Evolutionary conservation across 352 stramenopile species (phyloP), one percentile per base, ranked within the genome.

Genomic region (Globisporangium nunn): DNA sequence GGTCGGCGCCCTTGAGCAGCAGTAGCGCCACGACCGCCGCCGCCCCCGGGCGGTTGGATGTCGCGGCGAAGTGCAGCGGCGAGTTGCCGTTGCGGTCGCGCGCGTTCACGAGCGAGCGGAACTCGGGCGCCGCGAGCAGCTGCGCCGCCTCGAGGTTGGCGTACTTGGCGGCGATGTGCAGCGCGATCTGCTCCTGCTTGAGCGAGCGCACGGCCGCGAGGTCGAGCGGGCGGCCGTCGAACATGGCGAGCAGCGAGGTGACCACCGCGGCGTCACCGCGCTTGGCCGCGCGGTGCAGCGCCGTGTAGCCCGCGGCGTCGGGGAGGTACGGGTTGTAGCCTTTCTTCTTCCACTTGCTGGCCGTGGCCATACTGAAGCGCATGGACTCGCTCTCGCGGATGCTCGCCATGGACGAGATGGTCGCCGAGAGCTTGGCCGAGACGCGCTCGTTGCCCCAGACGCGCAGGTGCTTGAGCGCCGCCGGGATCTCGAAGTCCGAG

Each of bases 241-340:
- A 93, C 75, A 89, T 93, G 52, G 78, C 77, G 18, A 93, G 67
- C 30, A 93, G 62, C 40, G 81, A 87, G 12, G 72, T 69, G 39
- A 91, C 72, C 23, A 93, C 74, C 6, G 72, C 55, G 41, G 75
- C 71, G 56, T 91, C 81, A 33, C 81, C 84, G 28, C 75, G 76
- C 56, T 88, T 87, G 31, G 84, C 81, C 2, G 81, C 75, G 33
- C 84, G 81, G 53, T 93, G 84, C 43, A 93, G 67, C 41, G 84
- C 84, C 40, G 84, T 93, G 70, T 89, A 93, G 23, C 84, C 84
- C 37, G 70, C 80, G 30, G 74, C 76, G 56, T 91, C 84, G 14
- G 78, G 81, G 41, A 88, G 86, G 67, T 91, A 93, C 44, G 84
- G 84, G 54, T 91, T 76, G 56, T 93, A 93, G 33, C 81, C 84